These are phyloP conservation scores for Bisporella sp. DNA, from an alignment of 2,329 filamentous ascomycete genomes.

Conservation along the genomic window DNA sequence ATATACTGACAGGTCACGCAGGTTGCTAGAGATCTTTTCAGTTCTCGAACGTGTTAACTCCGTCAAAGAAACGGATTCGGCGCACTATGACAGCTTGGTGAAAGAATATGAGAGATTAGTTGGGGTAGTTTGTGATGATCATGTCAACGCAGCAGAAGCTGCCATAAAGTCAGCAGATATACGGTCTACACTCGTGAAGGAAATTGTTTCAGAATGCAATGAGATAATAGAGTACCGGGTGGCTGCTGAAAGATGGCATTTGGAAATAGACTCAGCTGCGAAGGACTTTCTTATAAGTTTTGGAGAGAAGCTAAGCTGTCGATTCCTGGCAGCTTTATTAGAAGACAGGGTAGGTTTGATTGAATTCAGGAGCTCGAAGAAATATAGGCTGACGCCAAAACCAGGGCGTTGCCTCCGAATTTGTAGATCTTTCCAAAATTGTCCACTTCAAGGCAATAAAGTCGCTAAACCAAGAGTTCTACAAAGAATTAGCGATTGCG, in stretches of 20 bases:
- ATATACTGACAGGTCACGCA: slow-evolving; percentile 5
- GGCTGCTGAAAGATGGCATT: slow-evolving; percentile 57
- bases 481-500: slow-evolving; percentile 53
- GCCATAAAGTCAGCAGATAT: slow-evolving; percentile 53
- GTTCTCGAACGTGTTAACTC: slow-evolving; percentile 48
- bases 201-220: slow-evolving; percentile 73
- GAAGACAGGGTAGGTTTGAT: slow-evolving; percentile 53
- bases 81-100: slow-evolving; percentile 44
- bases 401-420: slow-evolving; percentile 74
- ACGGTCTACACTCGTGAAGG: slow-evolving; percentile 50
- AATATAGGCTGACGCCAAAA: slow-evolving; percentile 4
- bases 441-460: slow-evolving; percentile 58
- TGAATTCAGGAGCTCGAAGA: neutral
- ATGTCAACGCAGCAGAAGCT: slow-evolving; percentile 63
- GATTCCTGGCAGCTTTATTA: slow-evolving; percentile 80
- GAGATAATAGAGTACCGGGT: slow-evolving; percentile 68
- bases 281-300: slow-evolving; percentile 89
- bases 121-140: slow-evolving; percentile 74
- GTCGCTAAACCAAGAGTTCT: slow-evolving; percentile 62
- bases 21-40: slow-evolving; percentile 51
- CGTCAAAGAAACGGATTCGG: slow-evolving; percentile 44
- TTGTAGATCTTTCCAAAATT: slow-evolving; percentile 80
- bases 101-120: slow-evolving; percentile 68
- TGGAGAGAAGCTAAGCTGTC: slow-evolving; percentile 91
- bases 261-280: slow-evolving; percentile 70